Evolutionary conservation across 1,284 basidiomycete genomes (phyloP).

Genomic region (Hypsizygus ulmarius): DNA sequence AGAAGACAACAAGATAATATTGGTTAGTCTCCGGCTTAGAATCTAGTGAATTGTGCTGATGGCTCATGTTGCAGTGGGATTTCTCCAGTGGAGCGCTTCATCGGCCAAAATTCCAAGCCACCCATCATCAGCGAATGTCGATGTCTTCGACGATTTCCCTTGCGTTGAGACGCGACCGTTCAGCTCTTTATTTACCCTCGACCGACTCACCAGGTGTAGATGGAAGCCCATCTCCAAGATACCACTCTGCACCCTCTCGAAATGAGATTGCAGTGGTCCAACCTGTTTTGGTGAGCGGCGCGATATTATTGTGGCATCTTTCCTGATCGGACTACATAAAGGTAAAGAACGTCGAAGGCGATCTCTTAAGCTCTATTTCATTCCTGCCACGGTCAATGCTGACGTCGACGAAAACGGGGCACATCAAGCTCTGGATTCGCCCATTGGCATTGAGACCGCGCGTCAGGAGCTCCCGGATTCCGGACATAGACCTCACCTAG

Average conservation of each 20-base stretch:
- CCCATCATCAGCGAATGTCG: constrained; percentile 68
- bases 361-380: constrained; percentile 65
- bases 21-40: constrained; percentile 47
- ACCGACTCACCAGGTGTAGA: constrained; percentile 34
- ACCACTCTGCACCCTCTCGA: constrained; percentile 84
- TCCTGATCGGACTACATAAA: constrained; percentile 27
- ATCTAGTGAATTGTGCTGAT: constrained; percentile 2
- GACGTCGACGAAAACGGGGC: constrained; percentile 70
- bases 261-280: constrained; percentile 90
- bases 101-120: constrained; percentile 64
- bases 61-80: constrained; percentile 67
- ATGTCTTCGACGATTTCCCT: constrained; percentile 75
- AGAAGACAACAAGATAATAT: constrained; percentile 89
- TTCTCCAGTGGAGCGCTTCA: constrained; percentile 80
- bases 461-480: constrained; percentile 25
- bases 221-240: constrained; percentile 45
- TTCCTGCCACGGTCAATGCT: constrained; percentile 77
- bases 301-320: neutral
- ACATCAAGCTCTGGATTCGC: constrained; percentile 81
- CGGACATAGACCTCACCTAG: constrained; percentile 20
- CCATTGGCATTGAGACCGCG: constrained; percentile 54
- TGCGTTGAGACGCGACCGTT: constrained; percentile 58
- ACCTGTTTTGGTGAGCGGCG: constrained; percentile 75
- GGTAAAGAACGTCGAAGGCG: constrained; percentile 78
- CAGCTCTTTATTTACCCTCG: constrained; percentile 53